phyloP scores from a whole-genome alignment of 2,329 filamentous ascomycete species.

The Phyllosticta citriasiana region DNA sequence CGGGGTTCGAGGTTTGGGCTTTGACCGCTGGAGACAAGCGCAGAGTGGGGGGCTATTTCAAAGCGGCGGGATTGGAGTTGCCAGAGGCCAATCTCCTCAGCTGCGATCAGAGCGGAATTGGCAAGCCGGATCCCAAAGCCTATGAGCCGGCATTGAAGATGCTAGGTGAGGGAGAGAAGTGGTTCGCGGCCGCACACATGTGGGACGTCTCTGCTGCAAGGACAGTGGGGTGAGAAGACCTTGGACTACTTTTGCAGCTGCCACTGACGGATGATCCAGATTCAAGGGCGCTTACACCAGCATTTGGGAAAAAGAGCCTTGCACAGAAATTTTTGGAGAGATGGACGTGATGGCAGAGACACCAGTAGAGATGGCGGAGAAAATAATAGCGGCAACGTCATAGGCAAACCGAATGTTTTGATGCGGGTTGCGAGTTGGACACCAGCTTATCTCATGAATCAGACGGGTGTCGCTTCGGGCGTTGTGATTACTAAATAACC shows the following conservation, averaged over 20 bases:
- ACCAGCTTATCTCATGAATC: too few species aligned
- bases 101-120: constrained; percentile 40
- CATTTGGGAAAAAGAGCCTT: constrained; percentile 43
- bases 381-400: constrained; percentile 17
- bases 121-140: constrained; percentile 40
- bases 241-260: constrained; percentile 13
- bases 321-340: constrained; percentile 40
- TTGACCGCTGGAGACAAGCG: constrained; percentile 43
- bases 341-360: constrained; percentile 43
- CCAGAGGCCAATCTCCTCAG: constrained; percentile 41
- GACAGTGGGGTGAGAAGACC: constrained; percentile 29
- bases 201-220: constrained; percentile 45
- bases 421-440: too few species aligned
- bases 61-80: constrained; percentile 39
- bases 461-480: too few species aligned
- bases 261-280: constrained; percentile 12
- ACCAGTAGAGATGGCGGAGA: constrained; percentile 40
- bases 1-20: constrained; percentile 44
- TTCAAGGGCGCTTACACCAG: constrained; percentile 46
- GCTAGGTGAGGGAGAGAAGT: constrained; percentile 34
- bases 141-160: constrained; percentile 37
- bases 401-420: constrained; percentile 6
- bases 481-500: too few species aligned
- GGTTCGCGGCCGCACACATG: constrained; percentile 51
- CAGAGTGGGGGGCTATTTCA: constrained; percentile 44